Evolutionary conservation across 164 flowering plant species (phyloP).

Genomic region (Saururus chinensis): DNA sequence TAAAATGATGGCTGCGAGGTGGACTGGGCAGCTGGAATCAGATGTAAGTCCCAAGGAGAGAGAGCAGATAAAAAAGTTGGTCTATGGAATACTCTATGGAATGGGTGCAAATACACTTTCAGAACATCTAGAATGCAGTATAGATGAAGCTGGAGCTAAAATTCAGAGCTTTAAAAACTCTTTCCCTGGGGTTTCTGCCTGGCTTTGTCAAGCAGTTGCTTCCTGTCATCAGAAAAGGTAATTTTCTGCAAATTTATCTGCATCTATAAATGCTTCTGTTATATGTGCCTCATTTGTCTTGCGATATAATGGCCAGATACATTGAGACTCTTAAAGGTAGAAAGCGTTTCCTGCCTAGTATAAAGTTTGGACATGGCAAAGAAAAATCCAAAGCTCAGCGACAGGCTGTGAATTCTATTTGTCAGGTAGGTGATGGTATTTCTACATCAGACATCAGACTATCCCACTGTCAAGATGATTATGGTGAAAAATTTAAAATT

Average conservation of each 20-base stretch:
- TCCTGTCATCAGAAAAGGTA: conserved; percentile 80
- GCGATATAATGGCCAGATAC: conserved; percentile 29
- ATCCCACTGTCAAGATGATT: neutral
- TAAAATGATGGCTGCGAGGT: conserved; percentile 79
- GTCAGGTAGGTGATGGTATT: conserved; percentile 50
- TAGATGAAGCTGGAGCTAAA: conserved; percentile 73
- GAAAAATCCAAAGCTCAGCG: conserved; percentile 97
- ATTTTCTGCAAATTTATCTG: conserved; percentile 4
- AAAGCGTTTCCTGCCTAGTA: conserved; percentile 77
- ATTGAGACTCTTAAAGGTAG: conserved; percentile 81
- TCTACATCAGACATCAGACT: no score
- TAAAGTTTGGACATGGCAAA: conserved; percentile 59
- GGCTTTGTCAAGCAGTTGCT: conserved; percentile 74
- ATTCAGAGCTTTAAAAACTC: conserved; percentile 71
- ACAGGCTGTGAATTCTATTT: conserved; percentile 96
- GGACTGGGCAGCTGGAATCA: conserved; percentile 66
- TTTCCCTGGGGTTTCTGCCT: conserved; percentile 85
- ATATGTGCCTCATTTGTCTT: neutral
- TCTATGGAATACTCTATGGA: conserved; percentile 97
- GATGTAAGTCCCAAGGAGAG: conserved; percentile 49
- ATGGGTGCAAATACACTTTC: conserved; percentile 88
- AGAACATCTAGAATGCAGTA: conserved; percentile 70
- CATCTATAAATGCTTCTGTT: neutral
- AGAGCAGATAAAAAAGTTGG: conserved; percentile 79
- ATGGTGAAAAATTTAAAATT: neutral